These are phyloP conservation scores for Pittosporum tobira DNA, from an alignment of 129 eudicot genomes.

Conservation along the genomic window DNA sequence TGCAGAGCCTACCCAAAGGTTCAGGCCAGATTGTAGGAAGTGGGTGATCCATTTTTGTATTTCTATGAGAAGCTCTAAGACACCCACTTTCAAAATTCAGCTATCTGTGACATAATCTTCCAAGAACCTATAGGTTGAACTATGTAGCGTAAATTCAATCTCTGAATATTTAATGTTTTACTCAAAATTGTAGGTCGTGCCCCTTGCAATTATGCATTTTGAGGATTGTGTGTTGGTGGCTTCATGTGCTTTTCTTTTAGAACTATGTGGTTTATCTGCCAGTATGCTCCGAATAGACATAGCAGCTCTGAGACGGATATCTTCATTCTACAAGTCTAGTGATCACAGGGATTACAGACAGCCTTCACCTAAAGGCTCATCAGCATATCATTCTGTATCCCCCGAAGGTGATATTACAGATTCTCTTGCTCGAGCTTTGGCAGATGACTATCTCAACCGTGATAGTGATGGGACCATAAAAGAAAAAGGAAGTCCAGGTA, in stretches of 20 bases:
- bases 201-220: conserved; percentile 83
- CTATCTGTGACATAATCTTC: too few species aligned
- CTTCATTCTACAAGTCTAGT: conserved; percentile 54
- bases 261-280: conserved; percentile 89
- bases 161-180: neutral
- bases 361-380: conserved; percentile 43
- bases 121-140: too few species aligned
- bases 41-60: conserved; percentile 11
- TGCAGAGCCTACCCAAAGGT: conserved; percentile 7
- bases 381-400: conserved; percentile 30
- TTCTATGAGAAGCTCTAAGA: conserved; percentile 6
- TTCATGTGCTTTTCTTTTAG: conserved; percentile 83
- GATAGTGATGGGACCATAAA: conserved; percentile 29
- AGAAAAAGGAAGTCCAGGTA: conserved; percentile 26
- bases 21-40: conserved; percentile 14
- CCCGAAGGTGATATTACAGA: conserved; percentile 62
- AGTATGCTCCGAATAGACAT: conserved; percentile 65
- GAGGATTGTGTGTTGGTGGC: conserved; percentile 77
- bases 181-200: conserved; percentile 44
- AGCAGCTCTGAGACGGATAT: conserved; percentile 80
- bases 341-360: conserved; percentile 28
- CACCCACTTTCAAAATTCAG: too few species aligned
- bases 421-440: conserved; percentile 84
- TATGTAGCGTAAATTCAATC: too few species aligned
- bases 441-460: conserved; percentile 64